These are phyloP conservation scores for Leptographium wingfieldii DNA, from an alignment of 2,329 filamentous ascomycete genomes.

Conservation along the genomic window DNA sequence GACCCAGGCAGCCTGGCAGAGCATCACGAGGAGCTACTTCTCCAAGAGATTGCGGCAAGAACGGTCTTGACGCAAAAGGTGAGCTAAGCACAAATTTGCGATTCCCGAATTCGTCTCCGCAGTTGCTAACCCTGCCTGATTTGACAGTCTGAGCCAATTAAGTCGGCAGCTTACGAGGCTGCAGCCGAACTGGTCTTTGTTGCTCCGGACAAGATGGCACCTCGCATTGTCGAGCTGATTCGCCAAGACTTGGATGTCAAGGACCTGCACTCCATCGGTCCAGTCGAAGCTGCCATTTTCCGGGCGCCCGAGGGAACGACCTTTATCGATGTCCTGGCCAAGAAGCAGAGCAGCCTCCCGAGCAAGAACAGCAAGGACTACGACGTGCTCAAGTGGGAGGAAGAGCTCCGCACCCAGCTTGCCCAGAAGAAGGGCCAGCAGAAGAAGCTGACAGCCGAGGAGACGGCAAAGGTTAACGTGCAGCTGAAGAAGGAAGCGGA, in stretches of 20 bases:
- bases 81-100: no score
- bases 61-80: conserved; percentile 29
- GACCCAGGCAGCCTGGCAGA: conserved; percentile 72
- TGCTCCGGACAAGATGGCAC: conserved; percentile 68
- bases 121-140: no score
- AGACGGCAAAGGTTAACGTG: conserved; percentile 78
- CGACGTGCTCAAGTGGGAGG: conserved; percentile 93
- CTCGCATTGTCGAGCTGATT: conserved; percentile 63
- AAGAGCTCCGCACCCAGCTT: conserved; percentile 74
- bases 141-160: conserved; percentile 34
- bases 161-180: conserved; percentile 65
- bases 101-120: no score
- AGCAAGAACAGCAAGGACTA: conserved; percentile 93
- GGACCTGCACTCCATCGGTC: conserved; percentile 61
- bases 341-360: conserved; percentile 58
- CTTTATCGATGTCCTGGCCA: conserved; percentile 83
- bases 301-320: conserved; percentile 77
- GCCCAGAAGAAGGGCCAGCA: conserved; percentile 87
- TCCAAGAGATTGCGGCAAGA: conserved; percentile 50
- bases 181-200: conserved; percentile 90
- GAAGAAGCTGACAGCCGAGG: conserved; percentile 82
- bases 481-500: conserved; percentile 77
- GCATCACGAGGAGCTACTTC: conserved; percentile 48
- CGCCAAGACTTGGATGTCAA: conserved; percentile 57
- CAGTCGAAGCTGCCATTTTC: conserved; percentile 85